These are phyloP conservation scores for Suillus sp. DNA, from an alignment of 768 basidiomycete species.

Conservation along the genomic window DNA sequence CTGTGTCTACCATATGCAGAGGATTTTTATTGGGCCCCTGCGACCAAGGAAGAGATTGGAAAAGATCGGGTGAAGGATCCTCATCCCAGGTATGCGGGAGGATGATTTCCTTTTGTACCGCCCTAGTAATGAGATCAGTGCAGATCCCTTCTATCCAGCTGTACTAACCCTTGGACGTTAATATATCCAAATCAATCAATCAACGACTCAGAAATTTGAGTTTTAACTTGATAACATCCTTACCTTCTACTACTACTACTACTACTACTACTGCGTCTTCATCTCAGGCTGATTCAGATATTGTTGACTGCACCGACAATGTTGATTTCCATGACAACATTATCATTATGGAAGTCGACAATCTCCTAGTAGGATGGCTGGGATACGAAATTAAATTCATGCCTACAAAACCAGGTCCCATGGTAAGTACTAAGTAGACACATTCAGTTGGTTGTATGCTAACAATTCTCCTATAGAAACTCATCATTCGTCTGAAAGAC, in stretches of 20 bases:
- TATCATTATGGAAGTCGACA: constrained; percentile 1
- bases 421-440: constrained; percentile 6
- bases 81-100: no score
- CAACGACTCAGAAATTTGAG: no score
- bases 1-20: no score
- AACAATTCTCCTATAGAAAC: background rate
- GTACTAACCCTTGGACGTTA: no score
- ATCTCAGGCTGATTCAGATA: background rate
- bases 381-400: constrained; percentile 6
- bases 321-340: background rate
- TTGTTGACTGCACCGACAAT: background rate
- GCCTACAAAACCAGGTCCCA: constrained; percentile 5
- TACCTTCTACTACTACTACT: background rate
- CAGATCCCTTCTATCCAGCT: no score
- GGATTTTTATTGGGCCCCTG: no score
- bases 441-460: background rate
- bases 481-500: background rate
- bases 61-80: no score
- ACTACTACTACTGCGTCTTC: background rate
- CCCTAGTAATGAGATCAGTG: no score
- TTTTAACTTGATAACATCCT: background rate
- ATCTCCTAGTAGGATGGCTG: constrained; percentile 8
- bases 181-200: no score
- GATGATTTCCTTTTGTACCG: no score
- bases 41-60: no score